Evolutionary conservation across 1,139 yeast genomes (phyloP), one percentile per base, ranked within the genome.

Genomic region (Pichia sp.): DNA sequence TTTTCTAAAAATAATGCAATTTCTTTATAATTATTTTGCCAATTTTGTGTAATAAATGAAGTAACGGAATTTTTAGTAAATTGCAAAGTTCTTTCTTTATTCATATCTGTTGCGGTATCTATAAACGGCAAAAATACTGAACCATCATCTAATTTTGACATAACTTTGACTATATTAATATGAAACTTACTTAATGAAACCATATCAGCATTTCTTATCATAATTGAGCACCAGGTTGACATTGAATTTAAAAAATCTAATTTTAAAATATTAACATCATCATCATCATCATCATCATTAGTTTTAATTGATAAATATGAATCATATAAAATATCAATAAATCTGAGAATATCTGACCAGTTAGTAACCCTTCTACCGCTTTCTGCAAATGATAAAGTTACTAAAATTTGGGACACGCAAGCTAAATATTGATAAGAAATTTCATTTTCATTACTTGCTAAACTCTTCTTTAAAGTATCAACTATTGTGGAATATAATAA

Each of bases 161-260:
- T 55, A 8, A 47, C 41, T 28, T 40, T 46, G 26, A 60, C 53
- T 4, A 61, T 45, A 8, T 39, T 40, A 8, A 67, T 66, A 56
- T 80, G 81, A 43, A 60, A 62, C 51, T 69, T 73, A 3, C 80
- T 72, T 41, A 82, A 63, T 3, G 67, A 63, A 42, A 69, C 66
- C n/a, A 74, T 58, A 37, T 78, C 80, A 51, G 79, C 68, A 55
- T 84, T 84, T 68, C 90, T 78, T 44, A 81, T 60, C 11, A 79
- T 51, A 5, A 76, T 63, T 1, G 78, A 63, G 39, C 74, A 66
- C 37, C 76, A 60, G 52, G 71, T 74, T 11, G 66, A 60, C 41
- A 71, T 51, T 0, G 71, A 59, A 47, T 56, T 48, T 2, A 51
- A 48, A 41, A 56, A 56, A 23, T 70, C 69, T 47, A 59, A 50